phyloP scores from a whole-genome alignment of 2,329 filamentous ascomycete species.

The Colletotrichum sp. region DNA sequence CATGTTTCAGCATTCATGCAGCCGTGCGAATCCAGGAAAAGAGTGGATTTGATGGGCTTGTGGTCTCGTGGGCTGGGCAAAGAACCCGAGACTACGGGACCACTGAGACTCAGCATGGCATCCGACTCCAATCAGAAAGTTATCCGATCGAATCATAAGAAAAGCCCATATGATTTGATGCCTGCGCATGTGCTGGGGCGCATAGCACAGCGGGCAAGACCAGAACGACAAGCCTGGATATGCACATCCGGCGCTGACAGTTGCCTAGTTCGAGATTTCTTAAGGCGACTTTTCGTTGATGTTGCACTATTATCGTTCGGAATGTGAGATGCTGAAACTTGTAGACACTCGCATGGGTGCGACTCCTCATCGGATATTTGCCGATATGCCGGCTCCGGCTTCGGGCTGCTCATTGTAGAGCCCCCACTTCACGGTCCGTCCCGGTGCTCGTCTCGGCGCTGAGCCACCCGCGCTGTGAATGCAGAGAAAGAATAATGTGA shows the following conservation, averaged over 20 bases:
- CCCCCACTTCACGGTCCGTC: neutral
- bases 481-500: no score
- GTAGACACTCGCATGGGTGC: fast-evolving
- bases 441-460: neutral
- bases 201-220: neutral
- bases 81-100: neutral
- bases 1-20: neutral
- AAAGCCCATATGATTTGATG: neutral
- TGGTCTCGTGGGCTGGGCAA: neutral
- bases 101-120: neutral
- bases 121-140: neutral
- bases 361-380: neutral
- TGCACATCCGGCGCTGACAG: neutral
- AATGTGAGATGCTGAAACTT: neutral
- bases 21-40: neutral
- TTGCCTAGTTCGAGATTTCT: fast-evolving
- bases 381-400: neutral
- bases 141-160: neutral
- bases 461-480: neutral
- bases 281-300: neutral
- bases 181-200: neutral
- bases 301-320: neutral
- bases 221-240: neutral
- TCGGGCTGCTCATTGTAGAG: neutral
- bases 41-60: neutral